A percentile compares a stretch with the other conserved stretches of the same genome.
These are phyloP conservation scores for Scheffersomyces amazonensis DNA, from an alignment of 805 yeast genomes.

Conservation along the genomic window DNA sequence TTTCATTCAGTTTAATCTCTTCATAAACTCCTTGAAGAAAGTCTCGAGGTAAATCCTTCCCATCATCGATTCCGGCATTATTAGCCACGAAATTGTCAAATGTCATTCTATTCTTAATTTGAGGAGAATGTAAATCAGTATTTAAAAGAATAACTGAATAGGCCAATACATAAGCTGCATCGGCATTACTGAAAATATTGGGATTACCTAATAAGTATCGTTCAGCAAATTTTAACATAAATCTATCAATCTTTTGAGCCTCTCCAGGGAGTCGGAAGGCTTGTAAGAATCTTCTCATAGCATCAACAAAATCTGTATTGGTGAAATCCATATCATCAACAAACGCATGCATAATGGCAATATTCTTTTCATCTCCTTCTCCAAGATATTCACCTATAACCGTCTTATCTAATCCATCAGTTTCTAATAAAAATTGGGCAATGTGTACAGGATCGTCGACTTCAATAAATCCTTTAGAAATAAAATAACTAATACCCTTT, in stretches of 20 bases:
- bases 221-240: slow-evolving; percentile 95
- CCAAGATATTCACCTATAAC: slow-evolving; percentile 90
- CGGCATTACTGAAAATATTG: slow-evolving; percentile 83
- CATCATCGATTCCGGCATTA: slow-evolving; percentile 91
- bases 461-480: slow-evolving; percentile 61
- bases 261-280: slow-evolving; percentile 95
- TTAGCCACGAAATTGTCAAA: slow-evolving; percentile 81
- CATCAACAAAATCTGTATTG: slow-evolving; percentile 70
- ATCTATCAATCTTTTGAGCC: slow-evolving; percentile 95
- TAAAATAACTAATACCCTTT: slow-evolving; percentile 65
- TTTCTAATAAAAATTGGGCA: slow-evolving; percentile 68
- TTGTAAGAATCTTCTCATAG: slow-evolving; percentile 81
- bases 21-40: slow-evolving; percentile 65
- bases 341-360: slow-evolving; percentile 88
- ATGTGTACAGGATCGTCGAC: slow-evolving; percentile 62
- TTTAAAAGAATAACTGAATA: slow-evolving; percentile 91
- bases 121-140: slow-evolving; percentile 90
- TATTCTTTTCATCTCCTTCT: slow-evolving; percentile 75
- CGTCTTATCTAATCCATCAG: slow-evolving; percentile 78
- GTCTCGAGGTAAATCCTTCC: slow-evolving; percentile 75
- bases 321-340: slow-evolving; percentile 84
- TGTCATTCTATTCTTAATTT: slow-evolving; percentile 84
- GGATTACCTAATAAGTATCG: slow-evolving; percentile 88
- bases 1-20: slow-evolving; percentile 82
- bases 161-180: slow-evolving; percentile 87